Base-by-base conservation (phyloP, 139 green algal species). In the Closterium sp. region DNA sequence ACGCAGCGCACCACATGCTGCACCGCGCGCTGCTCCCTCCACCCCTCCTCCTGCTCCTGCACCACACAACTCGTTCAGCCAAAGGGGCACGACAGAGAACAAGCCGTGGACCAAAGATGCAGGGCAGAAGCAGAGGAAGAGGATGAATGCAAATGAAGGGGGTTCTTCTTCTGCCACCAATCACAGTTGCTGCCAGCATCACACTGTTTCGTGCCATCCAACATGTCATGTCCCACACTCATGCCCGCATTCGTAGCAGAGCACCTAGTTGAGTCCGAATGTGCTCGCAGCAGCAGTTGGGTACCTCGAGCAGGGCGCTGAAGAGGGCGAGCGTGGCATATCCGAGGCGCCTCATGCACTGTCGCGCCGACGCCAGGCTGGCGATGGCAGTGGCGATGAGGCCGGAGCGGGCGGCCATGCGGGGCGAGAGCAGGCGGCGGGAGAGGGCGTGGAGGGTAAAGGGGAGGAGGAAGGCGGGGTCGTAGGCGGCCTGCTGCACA, bases 391-490 rank as follows among this genome's bases (percentile, higher is more conserved):
- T 12, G 21, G 30, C n/a, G 76, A 91, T 28, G 28, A 91, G 84
- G 2, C 89, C 89, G 34, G 1, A 81, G 32, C 89, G 89, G 28
- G 89, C 89, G 25, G 90, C 31, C 25, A 90, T 28, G 84, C 69
- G 89, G 8, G 84, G 28, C 31, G 28, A 30, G 32, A 91, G n/a
- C 23, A 30, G 23, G 89, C 84, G 28, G 28, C 31, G 31, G 23
- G 33, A 69, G n/a, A 91, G 28, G 33, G 34, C 89, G 33, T 91
- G 89, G 23, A 35, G 28, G 23, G 89, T 33, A 12, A 90, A 81
- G 64, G 89, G 89, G 28, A 91, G 69, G 12, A 91, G 12, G 34
- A 91, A 91, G 30, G 89, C 66, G 32, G 89, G 89, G 84, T 91
- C 84, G 84, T 91, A 91, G n/a, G 64, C 64, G 6, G 32, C 28